Conservation (phyloP, 495 filamentous ascomycete species). For the Ramalina intermedia region DNA sequence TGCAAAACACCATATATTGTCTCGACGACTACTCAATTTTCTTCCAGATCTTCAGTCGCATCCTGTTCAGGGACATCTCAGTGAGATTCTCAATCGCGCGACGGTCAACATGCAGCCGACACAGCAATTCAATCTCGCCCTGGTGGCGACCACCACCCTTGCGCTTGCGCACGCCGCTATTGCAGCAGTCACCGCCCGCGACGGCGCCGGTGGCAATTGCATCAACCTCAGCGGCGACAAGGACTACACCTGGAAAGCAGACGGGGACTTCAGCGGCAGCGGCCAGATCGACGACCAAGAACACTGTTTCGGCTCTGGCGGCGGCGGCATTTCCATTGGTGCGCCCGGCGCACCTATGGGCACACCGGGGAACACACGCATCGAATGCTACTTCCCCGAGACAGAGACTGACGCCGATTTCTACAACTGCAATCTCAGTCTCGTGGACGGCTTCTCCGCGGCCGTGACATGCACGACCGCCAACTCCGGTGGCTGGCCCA, state of each 20-base stretch:
- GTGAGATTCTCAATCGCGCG: no score
- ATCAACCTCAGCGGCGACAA: slow-evolving; percentile 2
- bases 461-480: slow-evolving; percentile 1
- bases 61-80: no score
- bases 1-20: no score
- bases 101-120: no score
- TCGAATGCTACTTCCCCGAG: slow-evolving; percentile 1
- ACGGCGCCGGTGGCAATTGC: neutral
- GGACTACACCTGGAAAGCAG: slow-evolving; percentile 1
- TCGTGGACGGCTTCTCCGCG: slow-evolving; percentile 1
- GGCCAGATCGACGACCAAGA: slow-evolving; percentile 1
- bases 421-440: slow-evolving; percentile 5
- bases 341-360: neutral
- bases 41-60: no score
- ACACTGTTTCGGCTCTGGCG: neutral
- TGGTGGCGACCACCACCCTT: neutral
- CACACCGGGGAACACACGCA: neutral
- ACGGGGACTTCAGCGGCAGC: neutral
- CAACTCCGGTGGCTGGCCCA: neutral
- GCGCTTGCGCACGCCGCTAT: neutral
- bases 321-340: slow-evolving; percentile 1
- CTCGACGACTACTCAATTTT: no score
- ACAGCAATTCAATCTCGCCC: no score
- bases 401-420: neutral
- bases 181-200: neutral